Evolutionary conservation across 495 filamentous ascomycete species (phyloP), one percentile per base, ranked within the genome.

Genomic region (Haplographium delicatum): DNA sequence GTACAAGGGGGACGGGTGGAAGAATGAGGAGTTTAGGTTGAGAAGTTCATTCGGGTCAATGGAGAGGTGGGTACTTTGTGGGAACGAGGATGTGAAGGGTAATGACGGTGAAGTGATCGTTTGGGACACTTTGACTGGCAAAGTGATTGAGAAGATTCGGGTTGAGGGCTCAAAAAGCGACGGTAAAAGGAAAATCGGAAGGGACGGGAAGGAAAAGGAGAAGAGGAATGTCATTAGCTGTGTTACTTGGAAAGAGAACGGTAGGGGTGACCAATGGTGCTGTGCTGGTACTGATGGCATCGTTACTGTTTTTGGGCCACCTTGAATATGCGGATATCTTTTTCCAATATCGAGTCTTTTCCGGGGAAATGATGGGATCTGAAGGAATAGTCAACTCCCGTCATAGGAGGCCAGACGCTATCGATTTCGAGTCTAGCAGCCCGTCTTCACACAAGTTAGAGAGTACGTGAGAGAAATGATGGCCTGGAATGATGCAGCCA

Each of bases 81-180:
- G 93, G 68, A 71, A 70, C 31, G 58, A 55, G 22, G 64, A 68
- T 25, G 67, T 62, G 13, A 65, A 62, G 22, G 61, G 64, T 3
- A 51, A 60, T 1, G 72, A 82, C 48, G 84, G 83, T 7, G 76
- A 81, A 57, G 74, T 95, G 15, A 89, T 85, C 75, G 88, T 83
- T 10, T 97, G 91, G 89, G 91, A 96, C 76, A 62, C 95, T n/a
- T 58, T 96, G 42, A 85, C 73, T 31, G 91, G 89, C 1, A 79
- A 82, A 45, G 60, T 85, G 31, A 71, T 84, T 44, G 74, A 80
- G 20, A 78, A 70, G 45, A 58, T 90, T 37, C 62, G 72, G 31
- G 81, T 78, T 61, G 20, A 82, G 75, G 61, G 79, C 68, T 68
- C 71, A 16, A 28, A 49, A 19, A 51, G 11, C 5, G 54, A 63